Percentiles rank a stretch among this genome's conserved stretches.
These are phyloP conservation scores for Dictyostelium capitatum DNA, from an alignment of 78 protist species.

Conservation along the genomic window DNA sequence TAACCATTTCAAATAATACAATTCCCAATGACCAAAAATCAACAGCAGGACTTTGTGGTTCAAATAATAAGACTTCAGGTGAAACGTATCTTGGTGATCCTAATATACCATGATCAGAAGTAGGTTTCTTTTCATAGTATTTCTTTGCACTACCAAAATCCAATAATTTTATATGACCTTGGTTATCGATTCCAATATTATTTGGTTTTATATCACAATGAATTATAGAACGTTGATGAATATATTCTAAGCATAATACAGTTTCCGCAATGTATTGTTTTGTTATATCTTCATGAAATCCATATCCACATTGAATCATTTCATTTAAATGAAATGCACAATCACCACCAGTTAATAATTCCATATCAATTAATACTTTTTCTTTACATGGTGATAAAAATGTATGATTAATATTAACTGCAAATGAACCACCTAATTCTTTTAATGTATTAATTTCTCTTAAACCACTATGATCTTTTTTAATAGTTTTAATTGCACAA, in stretches of 20 bases:
- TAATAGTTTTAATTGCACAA: constrained; percentile 1
- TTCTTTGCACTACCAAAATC: constrained; percentile 87
- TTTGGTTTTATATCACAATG: constrained; percentile 92
- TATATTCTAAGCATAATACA: constrained; percentile 73
- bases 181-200: constrained; percentile 83
- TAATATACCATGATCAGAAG: constrained; percentile 43
- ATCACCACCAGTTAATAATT: constrained; percentile 84
- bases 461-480: constrained; percentile 1
- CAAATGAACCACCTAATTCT: constrained; percentile 47
- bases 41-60: constrained; percentile 91
- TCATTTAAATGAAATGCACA: constrained; percentile 60
- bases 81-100: constrained; percentile 99
- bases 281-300: constrained; percentile 59
- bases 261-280: constrained; percentile 84
- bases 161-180: constrained; percentile 87
- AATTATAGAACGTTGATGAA: constrained; percentile 81
- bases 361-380: constrained; percentile 88
- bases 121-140: constrained; percentile 23
- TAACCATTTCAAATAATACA: constrained; percentile 91
- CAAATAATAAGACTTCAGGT: constrained; percentile 84
- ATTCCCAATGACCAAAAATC: constrained; percentile 97
- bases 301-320: neutral
- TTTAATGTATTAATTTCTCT: neutral
- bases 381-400: constrained; percentile 78
- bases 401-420: constrained; percentile 85